Base-by-base conservation (phyloP, 2,329 filamentous ascomycete species). In the Fusarium sororula region DNA sequence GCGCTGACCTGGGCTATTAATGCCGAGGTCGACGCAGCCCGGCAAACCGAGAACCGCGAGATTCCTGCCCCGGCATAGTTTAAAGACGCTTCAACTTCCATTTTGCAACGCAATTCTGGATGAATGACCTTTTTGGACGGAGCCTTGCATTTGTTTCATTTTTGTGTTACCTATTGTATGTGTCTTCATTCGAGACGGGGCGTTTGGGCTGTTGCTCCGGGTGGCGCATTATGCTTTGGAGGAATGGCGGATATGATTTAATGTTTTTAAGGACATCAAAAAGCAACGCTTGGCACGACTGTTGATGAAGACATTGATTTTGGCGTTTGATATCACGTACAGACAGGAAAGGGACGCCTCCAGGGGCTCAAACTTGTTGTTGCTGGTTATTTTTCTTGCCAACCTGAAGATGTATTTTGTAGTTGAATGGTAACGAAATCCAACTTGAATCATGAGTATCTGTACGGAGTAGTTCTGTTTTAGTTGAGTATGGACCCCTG, bases 1-100 rank as follows among this genome's bases (percentile, higher is more conserved):
- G 76, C 77, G 30, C 64, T 82, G 47, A 79, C 74, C 45, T 78
- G 79, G 70, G 75, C 76, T 11, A 74, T 81, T 39, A 80, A 80
- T 38, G 64, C 76, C 1, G 79, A 80, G 28, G 74, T 73, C 15
- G 78, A 81, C 26, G 59, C 58, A 54, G 55, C 47, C 30, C 64
- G 74, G 44, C 62, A 72, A 51, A 63, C 42, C 5, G 73, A 76
- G 18, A 50, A 44, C 28, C 70, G 70, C 32, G 72, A 75, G 39
- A 60, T 78, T 59, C 38, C 61, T 44, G 73, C 74, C 17, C 75
- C 61, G 32, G 76, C 72, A 32, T 78, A 75, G 62, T 39, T 45
- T 14, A 8, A 30, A 17, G 15, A 64, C 39, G 26, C 50, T 39
- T 22, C 20, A 50, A 26, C n/a, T 35, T 41, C 28, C 41, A 5